These are phyloP conservation scores for Aspergillus quadricinctus DNA, from an alignment of 2,329 filamentous ascomycete species.

Conservation along the genomic window DNA sequence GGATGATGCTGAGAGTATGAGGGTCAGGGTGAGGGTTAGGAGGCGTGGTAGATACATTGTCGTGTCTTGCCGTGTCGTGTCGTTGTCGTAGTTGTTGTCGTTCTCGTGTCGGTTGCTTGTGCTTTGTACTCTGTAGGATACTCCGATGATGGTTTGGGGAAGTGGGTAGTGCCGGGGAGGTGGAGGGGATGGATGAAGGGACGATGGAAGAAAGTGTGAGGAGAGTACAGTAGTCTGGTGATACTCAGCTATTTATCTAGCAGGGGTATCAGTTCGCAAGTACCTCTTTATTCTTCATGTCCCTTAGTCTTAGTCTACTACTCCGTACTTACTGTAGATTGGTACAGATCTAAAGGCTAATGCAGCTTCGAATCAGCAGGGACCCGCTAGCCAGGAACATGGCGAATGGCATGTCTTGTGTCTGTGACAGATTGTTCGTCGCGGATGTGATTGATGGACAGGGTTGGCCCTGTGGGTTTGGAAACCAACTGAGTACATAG, in stretches of 20 bases:
- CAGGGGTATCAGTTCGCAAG: not conserved
- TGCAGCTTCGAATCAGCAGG: not conserved
- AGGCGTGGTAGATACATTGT: constrained; percentile 4
- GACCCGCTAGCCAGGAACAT: not conserved
- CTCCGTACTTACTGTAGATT: too few relatives aligned
- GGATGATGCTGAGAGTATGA: constrained; percentile 1
- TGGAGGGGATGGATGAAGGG: not conserved
- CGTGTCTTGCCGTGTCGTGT: too few relatives aligned
- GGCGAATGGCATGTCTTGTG: not conserved
- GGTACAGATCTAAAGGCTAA: not conserved
- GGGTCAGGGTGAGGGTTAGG: not conserved
- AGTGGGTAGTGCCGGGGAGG: not conserved
- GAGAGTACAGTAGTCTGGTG: not conserved
- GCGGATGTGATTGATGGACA: not conserved
- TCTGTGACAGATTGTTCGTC: not conserved
- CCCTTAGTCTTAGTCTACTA: too few relatives aligned
- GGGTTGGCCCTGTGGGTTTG: too few relatives aligned
- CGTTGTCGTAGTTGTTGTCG: not conserved
- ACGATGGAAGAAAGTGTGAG: not conserved
- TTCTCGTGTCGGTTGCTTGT: not conserved
- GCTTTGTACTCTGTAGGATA: not conserved
- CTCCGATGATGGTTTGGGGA: too few relatives aligned
- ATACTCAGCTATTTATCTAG: not conserved
- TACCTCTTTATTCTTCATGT: not conserved
- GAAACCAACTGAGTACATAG: too few relatives aligned